phyloP scores from a whole-genome alignment of 1,284 basidiomycete species.

The Leccinum fallax region DNA sequence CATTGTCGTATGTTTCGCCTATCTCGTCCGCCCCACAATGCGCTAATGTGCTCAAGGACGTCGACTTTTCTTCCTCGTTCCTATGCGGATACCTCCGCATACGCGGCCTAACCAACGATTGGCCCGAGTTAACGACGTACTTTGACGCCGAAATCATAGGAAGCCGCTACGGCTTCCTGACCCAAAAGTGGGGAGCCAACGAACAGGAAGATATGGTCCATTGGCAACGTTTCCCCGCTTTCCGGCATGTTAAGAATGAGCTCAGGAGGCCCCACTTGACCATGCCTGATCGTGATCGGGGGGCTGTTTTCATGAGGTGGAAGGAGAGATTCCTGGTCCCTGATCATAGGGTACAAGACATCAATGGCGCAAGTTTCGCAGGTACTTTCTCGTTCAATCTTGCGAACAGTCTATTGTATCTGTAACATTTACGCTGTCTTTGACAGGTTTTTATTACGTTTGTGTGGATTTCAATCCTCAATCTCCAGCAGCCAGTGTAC shows the following conservation, averaged over 20 bases:
- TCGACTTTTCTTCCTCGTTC: constrained; percentile 78
- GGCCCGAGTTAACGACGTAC: constrained; percentile 89
- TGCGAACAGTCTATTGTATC: neutral
- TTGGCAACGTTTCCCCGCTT: constrained; percentile 91
- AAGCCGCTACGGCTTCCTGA: constrained; percentile 83
- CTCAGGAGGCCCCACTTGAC: constrained; percentile 75
- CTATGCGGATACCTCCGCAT: constrained; percentile 90
- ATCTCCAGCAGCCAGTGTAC: constrained; percentile 40
- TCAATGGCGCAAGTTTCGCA: constrained; percentile 94
- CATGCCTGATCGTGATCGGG: constrained; percentile 72
- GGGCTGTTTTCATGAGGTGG: constrained; percentile 92
- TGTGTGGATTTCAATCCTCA: constrained; percentile 76
- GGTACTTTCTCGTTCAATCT: constrained; percentile 50
- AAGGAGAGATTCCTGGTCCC: constrained; percentile 96
- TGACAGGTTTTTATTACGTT: constrained; percentile 83
- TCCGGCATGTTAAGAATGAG: constrained; percentile 74
- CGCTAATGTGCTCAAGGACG: constrained; percentile 54
- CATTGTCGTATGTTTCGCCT: constrained; percentile 63
- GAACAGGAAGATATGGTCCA: constrained; percentile 89
- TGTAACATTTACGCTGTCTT: constrained; percentile 5
- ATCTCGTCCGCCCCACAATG: neutral
- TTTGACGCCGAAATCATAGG: constrained; percentile 96
- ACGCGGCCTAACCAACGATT: constrained; percentile 85
- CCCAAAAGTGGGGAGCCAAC: constrained; percentile 83
- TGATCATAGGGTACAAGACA: constrained; percentile 90